Evolutionary conservation across 2,329 filamentous ascomycete genomes (phyloP).

Genomic region (Fusarium zealandicum): DNA sequence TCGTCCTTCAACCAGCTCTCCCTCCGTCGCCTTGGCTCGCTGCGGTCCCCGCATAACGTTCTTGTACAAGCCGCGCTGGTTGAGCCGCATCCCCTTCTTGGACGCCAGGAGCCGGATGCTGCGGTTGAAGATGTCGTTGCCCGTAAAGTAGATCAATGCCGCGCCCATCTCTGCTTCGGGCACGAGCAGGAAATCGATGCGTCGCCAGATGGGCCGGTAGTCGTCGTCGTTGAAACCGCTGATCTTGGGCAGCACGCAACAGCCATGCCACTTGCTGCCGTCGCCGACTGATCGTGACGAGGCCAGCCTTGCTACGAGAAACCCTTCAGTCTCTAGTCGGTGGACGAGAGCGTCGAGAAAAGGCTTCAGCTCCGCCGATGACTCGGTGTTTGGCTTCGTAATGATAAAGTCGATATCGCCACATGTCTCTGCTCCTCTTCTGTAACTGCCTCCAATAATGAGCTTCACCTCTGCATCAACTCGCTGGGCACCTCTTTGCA

Average conservation of each 20-base stretch:
- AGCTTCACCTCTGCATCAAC: conserved; percentile 72
- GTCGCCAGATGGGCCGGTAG: conserved; percentile 69
- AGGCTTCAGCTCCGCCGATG: conserved; percentile 63
- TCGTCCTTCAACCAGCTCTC: conserved; percentile 74
- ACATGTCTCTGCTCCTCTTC: conserved; percentile 75
- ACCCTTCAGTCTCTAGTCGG: conserved; percentile 64
- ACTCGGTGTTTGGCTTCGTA: conserved; percentile 67
- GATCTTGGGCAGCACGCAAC: conserved; percentile 69
- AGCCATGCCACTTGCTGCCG: conserved; percentile 89
- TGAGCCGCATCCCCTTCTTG: conserved; percentile 83
- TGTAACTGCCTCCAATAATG: conserved; percentile 84
- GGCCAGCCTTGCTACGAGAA: conserved; percentile 75
- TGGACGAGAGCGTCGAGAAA: conserved; percentile 71
- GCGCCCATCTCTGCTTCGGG: conserved; percentile 81
- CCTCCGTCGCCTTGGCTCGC: conserved; percentile 69
- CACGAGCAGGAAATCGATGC: conserved; percentile 86
- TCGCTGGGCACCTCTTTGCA: conserved; percentile 63
- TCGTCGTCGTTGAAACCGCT: conserved; percentile 44
- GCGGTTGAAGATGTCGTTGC: conserved; percentile 93
- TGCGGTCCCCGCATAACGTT: conserved; percentile 69
- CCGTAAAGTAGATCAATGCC: conserved; percentile 92
- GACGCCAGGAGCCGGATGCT: conserved; percentile 81
- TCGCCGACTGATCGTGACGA: conserved; percentile 54
- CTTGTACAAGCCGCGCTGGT: conserved; percentile 80
- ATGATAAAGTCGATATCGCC: conserved; percentile 88